Percentiles rank a stretch among this genome's conserved stretches.
Conservation (phyloP, 2,329 filamentous ascomycete species). For the Hypocreales sp. region DNA sequence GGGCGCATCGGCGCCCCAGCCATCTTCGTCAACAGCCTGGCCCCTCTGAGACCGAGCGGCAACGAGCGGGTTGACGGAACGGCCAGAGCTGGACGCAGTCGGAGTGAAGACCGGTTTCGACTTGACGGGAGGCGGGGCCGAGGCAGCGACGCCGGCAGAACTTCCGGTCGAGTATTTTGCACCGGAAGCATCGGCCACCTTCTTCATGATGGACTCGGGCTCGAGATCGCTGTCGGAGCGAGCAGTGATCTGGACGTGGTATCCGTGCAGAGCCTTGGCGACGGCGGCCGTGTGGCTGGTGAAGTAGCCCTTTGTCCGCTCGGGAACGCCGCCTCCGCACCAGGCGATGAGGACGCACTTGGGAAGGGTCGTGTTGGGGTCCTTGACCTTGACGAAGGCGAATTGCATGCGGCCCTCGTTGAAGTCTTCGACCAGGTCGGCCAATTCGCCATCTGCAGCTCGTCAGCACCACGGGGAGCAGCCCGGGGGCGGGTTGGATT, state of each 20-base stretch:
- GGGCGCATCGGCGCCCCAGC: conserved; percentile 93
- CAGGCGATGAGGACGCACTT: conserved; percentile 92
- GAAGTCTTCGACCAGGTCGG: conserved; percentile 86
- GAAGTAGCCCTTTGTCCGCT: conserved; percentile 96
- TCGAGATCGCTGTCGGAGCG: conserved; percentile 81
- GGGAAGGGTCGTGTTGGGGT: conserved; percentile 76
- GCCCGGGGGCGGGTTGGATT: no score
- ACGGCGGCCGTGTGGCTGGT: conserved; percentile 85
- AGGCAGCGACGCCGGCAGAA: conserved; percentile 33
- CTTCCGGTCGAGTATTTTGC: conserved; percentile 75
- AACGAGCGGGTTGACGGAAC: conserved; percentile 49
- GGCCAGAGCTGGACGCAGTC: conserved; percentile 34
- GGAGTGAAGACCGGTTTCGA: conserved; percentile 90
- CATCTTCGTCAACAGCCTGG: conserved; percentile 59
- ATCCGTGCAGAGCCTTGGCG: conserved; percentile 85
- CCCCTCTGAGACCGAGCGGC: conserved; percentile 47
- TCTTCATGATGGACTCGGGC: conserved; percentile 77
- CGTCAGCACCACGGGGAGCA: neutral
- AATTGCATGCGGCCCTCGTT: conserved; percentile 95
- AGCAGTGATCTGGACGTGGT: conserved; percentile 94
- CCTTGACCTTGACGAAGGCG: conserved; percentile 90
- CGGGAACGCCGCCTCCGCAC: conserved; percentile 96
- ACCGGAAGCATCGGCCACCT: conserved; percentile 87
- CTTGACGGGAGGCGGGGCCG: conserved; percentile 53
- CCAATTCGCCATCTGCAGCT: conserved; percentile 72